phyloP scores from a whole-genome alignment of 495 filamentous ascomycete species.

The Tuber borchii region DNA sequence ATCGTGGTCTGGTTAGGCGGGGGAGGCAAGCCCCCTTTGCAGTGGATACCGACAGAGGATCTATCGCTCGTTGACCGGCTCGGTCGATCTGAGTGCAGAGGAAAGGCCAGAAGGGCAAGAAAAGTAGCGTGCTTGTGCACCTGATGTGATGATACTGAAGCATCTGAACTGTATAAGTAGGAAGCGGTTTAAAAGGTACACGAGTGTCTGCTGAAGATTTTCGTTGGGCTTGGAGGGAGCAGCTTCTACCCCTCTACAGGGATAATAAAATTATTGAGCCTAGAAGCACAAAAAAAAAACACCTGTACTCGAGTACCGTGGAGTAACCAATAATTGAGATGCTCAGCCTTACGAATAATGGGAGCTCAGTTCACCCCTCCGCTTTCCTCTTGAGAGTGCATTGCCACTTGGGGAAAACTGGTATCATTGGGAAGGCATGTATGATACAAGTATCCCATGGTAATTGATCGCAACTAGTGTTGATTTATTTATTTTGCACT shows the following conservation, averaged over 20 bases:
- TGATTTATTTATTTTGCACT: background rate
- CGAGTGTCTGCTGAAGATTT: background rate
- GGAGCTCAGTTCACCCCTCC: background rate
- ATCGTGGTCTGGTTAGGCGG: background rate
- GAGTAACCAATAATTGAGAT: background rate
- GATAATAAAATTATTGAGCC: no score
- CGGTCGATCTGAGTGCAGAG: background rate
- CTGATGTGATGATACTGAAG: background rate
- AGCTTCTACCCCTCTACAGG: background rate
- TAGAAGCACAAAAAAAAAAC: constrained; percentile 2
- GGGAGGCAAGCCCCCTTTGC: background rate
- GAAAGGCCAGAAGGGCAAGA: background rate
- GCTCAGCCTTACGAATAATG: background rate
- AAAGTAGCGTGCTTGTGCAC: background rate
- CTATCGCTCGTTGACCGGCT: background rate
- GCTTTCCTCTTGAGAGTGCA: background rate
- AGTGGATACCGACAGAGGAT: background rate
- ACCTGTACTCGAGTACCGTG: background rate
- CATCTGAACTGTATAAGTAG: background rate
- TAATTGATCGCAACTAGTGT: background rate
- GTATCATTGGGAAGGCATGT: background rate
- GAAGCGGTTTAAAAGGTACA: background rate
- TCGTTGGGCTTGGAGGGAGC: background rate
- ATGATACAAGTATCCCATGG: background rate
- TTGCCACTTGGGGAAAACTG: background rate